Percentiles rank a stretch among this genome's conserved stretches.
These are phyloP conservation scores for Populus tomentosa DNA, from an alignment of 441 rosid species.

Conservation along the genomic window DNA sequence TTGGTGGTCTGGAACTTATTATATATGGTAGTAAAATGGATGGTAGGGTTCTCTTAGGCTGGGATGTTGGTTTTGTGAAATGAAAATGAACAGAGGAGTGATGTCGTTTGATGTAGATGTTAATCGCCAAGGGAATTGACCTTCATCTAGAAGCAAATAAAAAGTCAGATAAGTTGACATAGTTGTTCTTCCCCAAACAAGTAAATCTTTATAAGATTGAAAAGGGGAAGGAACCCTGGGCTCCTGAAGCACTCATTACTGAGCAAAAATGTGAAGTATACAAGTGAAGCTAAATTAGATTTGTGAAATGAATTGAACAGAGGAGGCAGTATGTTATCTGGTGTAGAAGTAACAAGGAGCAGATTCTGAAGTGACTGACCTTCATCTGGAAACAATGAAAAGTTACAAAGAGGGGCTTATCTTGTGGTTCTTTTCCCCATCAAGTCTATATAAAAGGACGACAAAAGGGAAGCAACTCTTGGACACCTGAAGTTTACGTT, in stretches of 20 bases:
- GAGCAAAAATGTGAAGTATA: too few species aligned
- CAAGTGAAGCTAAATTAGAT: too few species aligned
- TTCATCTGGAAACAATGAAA: too few species aligned
- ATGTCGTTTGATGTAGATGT: background rate
- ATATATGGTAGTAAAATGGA: background rate
- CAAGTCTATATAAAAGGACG: background rate
- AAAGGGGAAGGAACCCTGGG: too few species aligned
- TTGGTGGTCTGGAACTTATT: background rate
- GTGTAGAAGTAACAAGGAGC: too few species aligned
- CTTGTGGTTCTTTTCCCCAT: background rate
- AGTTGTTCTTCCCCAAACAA: too few species aligned
- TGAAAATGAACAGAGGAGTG: background rate
- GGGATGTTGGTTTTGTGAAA: constrained; percentile 2
- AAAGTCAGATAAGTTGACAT: background rate
- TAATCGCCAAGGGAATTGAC: background rate
- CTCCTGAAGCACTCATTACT: too few species aligned
- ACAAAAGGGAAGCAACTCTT: background rate
- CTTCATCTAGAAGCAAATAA: background rate
- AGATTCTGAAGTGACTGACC: too few species aligned
- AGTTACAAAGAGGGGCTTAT: background rate
- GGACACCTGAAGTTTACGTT: too few species aligned
- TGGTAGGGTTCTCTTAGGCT: background rate
- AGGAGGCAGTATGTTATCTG: too few species aligned
- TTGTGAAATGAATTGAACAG: too few species aligned
- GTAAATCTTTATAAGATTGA: too few species aligned